phyloP scores from a whole-genome alignment of 2,329 filamentous ascomycete genomes.

The Sordariomycetes sp. region DNA sequence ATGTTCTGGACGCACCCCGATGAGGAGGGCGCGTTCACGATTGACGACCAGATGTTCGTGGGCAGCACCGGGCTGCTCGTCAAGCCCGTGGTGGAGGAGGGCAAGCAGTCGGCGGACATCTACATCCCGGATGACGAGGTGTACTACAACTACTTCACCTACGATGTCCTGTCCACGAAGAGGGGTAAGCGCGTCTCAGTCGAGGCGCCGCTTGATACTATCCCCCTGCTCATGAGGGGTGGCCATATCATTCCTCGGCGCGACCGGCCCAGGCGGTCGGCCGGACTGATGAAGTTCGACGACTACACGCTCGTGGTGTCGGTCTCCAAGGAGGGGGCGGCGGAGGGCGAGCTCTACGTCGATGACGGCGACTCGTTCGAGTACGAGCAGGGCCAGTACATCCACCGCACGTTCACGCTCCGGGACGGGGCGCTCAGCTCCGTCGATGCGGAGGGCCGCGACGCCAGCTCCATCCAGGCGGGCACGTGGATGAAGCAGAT shows the following conservation, averaged over 20 bases:
- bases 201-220: conserved; percentile 69
- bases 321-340: conserved; percentile 48
- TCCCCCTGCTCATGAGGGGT: conserved; percentile 84
- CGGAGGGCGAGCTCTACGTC: conserved; percentile 74
- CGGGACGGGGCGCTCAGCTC: conserved; percentile 52
- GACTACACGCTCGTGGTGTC: conserved; percentile 82
- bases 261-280: conserved; percentile 77
- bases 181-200: conserved; percentile 62
- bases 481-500: conserved; percentile 66
- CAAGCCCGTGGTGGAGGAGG: conserved; percentile 79
- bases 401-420: conserved; percentile 72
- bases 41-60: conserved; percentile 91
- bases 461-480: conserved; percentile 43
- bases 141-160: conserved; percentile 95
- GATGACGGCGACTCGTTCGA: conserved; percentile 94
- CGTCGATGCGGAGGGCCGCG: conserved; percentile 50
- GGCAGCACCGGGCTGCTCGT: conserved; percentile 82
- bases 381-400: conserved; percentile 74
- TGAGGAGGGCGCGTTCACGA: conserved; percentile 74
- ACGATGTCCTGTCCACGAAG: conserved; percentile 57
- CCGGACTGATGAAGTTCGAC: conserved; percentile 83
- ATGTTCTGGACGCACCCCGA: conserved; percentile 87
- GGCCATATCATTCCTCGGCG: conserved; percentile 87
- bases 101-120: conserved; percentile 60
- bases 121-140: conserved; percentile 82